Base-by-base conservation (phyloP, 1,284 basidiomycete genomes). In the Pseudozyma tsukubaensis region DNA sequence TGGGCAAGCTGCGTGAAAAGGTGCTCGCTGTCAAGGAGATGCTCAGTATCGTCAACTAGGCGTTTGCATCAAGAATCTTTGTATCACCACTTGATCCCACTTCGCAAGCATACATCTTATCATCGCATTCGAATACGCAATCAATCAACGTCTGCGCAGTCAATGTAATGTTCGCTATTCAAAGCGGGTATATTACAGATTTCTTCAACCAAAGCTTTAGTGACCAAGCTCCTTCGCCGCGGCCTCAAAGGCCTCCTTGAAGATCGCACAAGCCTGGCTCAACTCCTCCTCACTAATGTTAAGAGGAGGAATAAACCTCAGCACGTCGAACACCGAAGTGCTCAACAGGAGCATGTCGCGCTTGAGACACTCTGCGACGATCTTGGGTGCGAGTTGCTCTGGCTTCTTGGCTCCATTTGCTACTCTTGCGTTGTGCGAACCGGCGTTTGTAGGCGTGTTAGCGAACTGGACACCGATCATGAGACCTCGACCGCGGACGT, bases 1-100 rank as follows among this genome's bases (percentile, higher is more conserved):
- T 85, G 24, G 90, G 90, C 2, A 94, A 94, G 85, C 90, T 92
- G 83, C 87, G 92, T 50, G 93, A 94, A 85, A 88, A 93, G 70
- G 90, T 94, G 16, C 32, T 83, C 34, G 61, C 62, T 9, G 63
- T 78, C 18, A 40, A 48, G 9, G 73, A 76, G 34, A 76, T 78
- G 76, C 68, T 78, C 47, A 43, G 54, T 1, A 37, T 77, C n/a
- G 44, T 62, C 48, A 34, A 58, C 40, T 71, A 45, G 45, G 24
- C 18, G 9, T 19, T n/a, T 18, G 5, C 34, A 10, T 10, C 16
- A 12, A 8, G n/a, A 18, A 43, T n/a, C 9, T 10, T 19, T n/a
- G 18, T 40, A 19, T 29, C 37, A 51, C 34, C n/a, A 50, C 37
- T 51, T 14, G 12, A 52, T 32, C 8, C 6, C 11, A 18, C 39